These are phyloP conservation scores for Linum lewisii DNA, from an alignment of 345 rosid species.

Conservation along the genomic window DNA sequence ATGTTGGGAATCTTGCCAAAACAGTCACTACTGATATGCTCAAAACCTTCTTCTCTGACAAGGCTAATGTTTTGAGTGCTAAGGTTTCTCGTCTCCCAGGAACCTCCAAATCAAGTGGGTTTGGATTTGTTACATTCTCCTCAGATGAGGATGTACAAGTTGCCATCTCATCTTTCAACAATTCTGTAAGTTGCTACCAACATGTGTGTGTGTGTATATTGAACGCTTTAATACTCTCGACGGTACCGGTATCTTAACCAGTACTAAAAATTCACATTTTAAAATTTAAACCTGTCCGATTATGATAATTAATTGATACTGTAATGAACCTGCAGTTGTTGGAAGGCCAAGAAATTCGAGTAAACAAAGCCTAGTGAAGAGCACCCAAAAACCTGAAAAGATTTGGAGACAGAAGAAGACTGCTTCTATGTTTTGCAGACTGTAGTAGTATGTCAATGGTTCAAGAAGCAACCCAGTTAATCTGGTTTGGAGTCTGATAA, in stretches of 20 bases:
- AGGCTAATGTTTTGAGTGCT: conserved; percentile 67
- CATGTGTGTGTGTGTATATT: not conserved
- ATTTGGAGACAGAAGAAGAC: not conserved
- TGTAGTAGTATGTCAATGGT: no score
- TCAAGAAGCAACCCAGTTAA: no score
- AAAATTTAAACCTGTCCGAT: not conserved
- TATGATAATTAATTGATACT: conserved; percentile 7
- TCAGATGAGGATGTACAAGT: conserved; percentile 69
- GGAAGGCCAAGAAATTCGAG: conserved; percentile 82
- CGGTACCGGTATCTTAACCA: not conserved
- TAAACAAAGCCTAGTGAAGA: conserved; percentile 56
- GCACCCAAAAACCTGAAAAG: not conserved
- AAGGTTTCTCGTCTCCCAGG: conserved; percentile 78
- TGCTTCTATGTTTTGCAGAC: not conserved
- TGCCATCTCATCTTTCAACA: conserved; percentile 60
- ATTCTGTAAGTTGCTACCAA: conserved; percentile 46
- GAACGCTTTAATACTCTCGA: not conserved
- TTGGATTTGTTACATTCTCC: conserved; percentile 80
- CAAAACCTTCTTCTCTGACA: conserved; percentile 54
- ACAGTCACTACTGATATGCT: conserved; percentile 59
- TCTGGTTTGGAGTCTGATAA: no score
- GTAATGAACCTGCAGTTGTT: conserved; percentile 34
- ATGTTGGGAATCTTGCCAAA: conserved; percentile 85
- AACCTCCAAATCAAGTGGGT: conserved; percentile 74
- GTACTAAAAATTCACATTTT: no score